Percentiles rank a stretch among this genome's conserved stretches.
Conservation (phyloP, 139 green algal genomes). For the Chlamydomonas incerta region DNA sequence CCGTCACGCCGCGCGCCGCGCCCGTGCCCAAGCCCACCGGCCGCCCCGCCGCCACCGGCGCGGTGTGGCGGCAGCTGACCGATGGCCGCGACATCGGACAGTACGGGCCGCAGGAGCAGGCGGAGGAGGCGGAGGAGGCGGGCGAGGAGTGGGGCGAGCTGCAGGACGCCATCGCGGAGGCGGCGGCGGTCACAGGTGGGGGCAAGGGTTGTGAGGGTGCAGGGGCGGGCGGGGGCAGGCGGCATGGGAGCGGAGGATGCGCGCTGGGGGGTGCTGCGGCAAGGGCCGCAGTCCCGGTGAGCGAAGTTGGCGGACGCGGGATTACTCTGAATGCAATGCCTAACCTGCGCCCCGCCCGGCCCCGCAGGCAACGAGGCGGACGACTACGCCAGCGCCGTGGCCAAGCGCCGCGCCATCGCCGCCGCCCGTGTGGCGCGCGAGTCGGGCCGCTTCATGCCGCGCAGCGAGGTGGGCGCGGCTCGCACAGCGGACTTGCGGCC, state of each 20-base stretch:
- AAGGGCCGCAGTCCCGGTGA: no score
- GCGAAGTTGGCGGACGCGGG: no score
- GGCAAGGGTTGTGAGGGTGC: no score
- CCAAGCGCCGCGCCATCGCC: constrained; percentile 8
- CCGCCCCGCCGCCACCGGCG: not conserved
- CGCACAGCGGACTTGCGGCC: no score
- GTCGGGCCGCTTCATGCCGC: not conserved
- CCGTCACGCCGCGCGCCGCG: not conserved
- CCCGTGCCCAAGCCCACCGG: not conserved
- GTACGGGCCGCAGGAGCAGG: not conserved
- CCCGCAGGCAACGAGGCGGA: not conserved
- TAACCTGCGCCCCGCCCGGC: not conserved
- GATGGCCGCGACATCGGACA: not conserved
- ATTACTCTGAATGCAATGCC: no score
- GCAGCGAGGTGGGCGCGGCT: no score
- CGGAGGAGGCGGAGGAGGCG: not conserved
- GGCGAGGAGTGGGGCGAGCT: no score
- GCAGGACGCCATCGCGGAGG: no score
- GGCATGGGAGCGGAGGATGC: no score
- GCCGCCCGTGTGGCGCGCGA: not conserved
- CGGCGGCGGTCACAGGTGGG: not conserved
- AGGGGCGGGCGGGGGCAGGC: no score
- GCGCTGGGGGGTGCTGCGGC: not conserved
- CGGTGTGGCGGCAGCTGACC: not conserved
- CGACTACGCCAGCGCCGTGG: constrained; percentile 13